These are phyloP conservation scores for Pecoramyces ruminantium DNA, from an alignment of 192 early-diverging fungal genomes.

Conservation along the genomic window DNA sequence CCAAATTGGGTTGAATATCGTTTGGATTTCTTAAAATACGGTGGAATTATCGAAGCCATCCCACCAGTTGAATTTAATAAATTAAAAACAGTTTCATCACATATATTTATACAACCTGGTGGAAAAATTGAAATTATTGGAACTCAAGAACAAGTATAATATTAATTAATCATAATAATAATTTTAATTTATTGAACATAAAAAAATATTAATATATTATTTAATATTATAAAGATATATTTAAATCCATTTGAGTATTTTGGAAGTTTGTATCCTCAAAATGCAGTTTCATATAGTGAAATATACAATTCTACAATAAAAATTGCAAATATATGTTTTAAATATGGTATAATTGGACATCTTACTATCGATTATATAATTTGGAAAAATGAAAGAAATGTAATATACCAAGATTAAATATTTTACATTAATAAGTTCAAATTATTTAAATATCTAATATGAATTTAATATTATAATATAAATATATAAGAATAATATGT, in stretches of 20 bases:
- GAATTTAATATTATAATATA: too few relatives aligned
- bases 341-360: not conserved
- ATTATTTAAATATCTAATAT: too few relatives aligned
- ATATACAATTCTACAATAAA: not conserved
- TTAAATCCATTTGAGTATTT: not conserved
- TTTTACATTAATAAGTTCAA: too few relatives aligned
- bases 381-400: not conserved
- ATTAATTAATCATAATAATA: too few relatives aligned
- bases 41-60: not conserved
- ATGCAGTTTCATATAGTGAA: not conserved
- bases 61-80: not conserved
- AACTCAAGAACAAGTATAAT: not conserved
- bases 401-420: too few relatives aligned
- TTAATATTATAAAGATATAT: not conserved
- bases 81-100: not conserved
- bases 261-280: not conserved
- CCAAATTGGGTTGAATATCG: not conserved
- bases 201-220: too few relatives aligned
- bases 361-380: not conserved
- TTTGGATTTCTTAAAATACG: not conserved
- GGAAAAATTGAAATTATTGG: not conserved
- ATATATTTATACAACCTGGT: not conserved
- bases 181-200: too few relatives aligned
- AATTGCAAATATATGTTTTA: not conserved
- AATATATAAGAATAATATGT: not conserved